Conservation (phyloP, 768 basidiomycete species). For the Lactifluus volemus region DNA sequence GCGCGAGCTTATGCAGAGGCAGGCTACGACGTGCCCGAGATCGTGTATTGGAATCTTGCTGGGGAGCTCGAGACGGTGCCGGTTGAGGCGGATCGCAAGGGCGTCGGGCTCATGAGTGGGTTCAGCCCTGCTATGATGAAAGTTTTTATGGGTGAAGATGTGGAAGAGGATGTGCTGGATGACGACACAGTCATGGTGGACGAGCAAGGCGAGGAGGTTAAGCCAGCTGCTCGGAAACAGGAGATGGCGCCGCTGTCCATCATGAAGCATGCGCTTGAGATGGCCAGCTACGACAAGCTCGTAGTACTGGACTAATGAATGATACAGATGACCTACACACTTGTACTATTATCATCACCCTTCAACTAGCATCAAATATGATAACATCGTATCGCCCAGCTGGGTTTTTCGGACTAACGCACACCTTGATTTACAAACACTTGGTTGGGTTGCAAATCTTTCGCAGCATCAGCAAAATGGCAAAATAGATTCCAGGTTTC, state of each 20-base stretch:
- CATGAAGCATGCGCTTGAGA: slow-evolving; percentile 36
- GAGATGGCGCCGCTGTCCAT: slow-evolving; percentile 28
- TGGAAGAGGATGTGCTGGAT: slow-evolving; percentile 25
- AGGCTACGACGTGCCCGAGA: slow-evolving; percentile 64
- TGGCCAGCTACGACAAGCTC: slow-evolving; percentile 46
- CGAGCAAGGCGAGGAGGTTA: slow-evolving; percentile 31
- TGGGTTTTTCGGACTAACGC: too few relatives aligned
- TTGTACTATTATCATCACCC: neutral
- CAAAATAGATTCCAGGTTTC: too few relatives aligned
- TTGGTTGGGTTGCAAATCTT: too few relatives aligned
- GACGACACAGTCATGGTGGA: slow-evolving; percentile 25
- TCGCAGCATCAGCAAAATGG: too few relatives aligned
- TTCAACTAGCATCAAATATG: too few relatives aligned
- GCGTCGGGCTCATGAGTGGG: slow-evolving; percentile 63
- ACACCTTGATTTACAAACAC: too few relatives aligned
- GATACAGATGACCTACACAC: neutral
- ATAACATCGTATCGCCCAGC: too few relatives aligned
- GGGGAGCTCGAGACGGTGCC: slow-evolving; percentile 32
- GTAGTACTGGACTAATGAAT: slow-evolving; percentile 44
- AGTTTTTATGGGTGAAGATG: slow-evolving; percentile 54
- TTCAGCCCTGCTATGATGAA: slow-evolving; percentile 64
- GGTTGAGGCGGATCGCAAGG: slow-evolving; percentile 42
- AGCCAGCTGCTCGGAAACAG: slow-evolving; percentile 22
- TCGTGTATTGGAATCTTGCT: slow-evolving; percentile 64
- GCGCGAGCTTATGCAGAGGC: slow-evolving; percentile 45